These are phyloP conservation scores for Chlorella sp. DNA, from an alignment of 139 green algal species.

Conservation along the genomic window DNA sequence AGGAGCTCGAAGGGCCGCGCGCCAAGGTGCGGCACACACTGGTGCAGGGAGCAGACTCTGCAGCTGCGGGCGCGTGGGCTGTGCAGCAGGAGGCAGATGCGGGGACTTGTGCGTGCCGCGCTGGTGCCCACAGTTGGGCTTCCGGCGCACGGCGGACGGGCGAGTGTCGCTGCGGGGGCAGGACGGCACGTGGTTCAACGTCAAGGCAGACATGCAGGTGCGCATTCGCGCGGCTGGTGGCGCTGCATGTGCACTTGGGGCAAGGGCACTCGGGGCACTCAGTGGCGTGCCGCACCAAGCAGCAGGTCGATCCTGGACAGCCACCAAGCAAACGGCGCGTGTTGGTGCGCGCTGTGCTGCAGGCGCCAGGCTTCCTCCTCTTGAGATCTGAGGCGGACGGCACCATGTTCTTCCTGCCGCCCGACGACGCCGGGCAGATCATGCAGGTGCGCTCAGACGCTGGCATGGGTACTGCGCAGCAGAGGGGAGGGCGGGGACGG, in stretches of 20 bases:
- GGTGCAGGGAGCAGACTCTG: not conserved
- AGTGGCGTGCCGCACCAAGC: not conserved
- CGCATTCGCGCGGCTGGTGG: no score
- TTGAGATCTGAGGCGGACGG: constrained; percentile 14
- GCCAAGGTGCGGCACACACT: constrained; percentile 9
- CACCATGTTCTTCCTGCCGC: constrained; percentile 34
- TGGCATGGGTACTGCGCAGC: no score
- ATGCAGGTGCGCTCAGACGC: no score
- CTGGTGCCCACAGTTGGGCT: constrained; percentile 14
- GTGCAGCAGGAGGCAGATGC: not conserved
- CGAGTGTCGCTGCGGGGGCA: constrained; percentile 23
- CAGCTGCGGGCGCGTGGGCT: no score
- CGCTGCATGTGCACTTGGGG: not conserved
- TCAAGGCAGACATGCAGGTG: constrained; percentile 37
- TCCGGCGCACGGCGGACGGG: constrained; percentile 4
- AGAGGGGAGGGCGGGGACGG: no score
- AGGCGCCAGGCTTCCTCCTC: constrained; percentile 37
- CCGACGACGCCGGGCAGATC: constrained; percentile 24
- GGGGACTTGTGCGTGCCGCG: not conserved
- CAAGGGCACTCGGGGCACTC: not conserved
- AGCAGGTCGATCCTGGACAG: not conserved
- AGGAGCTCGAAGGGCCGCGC: constrained; percentile 4
- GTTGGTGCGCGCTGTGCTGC: no score
- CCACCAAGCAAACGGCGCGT: not conserved
- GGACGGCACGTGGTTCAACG: constrained; percentile 24